Percentiles rank a stretch among this genome's conserved stretches.
phyloP scores from a whole-genome alignment of 1,139 yeast genomes.

The Meyerozyma carpophila region DNA sequence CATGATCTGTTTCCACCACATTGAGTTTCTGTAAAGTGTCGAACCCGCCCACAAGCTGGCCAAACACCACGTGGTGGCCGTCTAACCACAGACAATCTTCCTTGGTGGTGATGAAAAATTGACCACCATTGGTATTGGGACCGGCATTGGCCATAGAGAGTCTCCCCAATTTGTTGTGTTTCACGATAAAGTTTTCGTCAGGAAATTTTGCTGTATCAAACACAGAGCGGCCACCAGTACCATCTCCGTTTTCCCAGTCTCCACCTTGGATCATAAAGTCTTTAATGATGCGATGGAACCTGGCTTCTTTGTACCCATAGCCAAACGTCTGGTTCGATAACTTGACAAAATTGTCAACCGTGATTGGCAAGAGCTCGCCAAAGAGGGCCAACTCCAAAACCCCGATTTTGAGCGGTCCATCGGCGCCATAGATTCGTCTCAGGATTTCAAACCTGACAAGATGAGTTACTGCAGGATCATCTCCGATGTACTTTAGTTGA shows the following conservation, averaged over 20 bases:
- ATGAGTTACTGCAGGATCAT: slow-evolving; percentile 11
- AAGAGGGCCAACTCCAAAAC: slow-evolving; percentile 16
- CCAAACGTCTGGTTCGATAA: slow-evolving; percentile 28
- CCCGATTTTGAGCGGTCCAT: slow-evolving; percentile 8
- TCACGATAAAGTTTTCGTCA: slow-evolving; percentile 33
- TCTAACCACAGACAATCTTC: slow-evolving; percentile 29
- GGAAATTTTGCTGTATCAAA: slow-evolving; percentile 22
- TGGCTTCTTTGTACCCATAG: slow-evolving; percentile 27
- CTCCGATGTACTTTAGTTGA: slow-evolving; percentile 1
- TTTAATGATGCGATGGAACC: slow-evolving; percentile 34
- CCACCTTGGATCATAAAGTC: slow-evolving; percentile 41
- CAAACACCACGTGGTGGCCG: slow-evolving; percentile 55
- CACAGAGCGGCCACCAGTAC: slow-evolving; percentile 29
- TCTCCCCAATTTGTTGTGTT: slow-evolving; percentile 34
- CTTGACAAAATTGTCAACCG: slow-evolving; percentile 33
- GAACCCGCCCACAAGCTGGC: slow-evolving; percentile 41
- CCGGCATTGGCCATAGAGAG: slow-evolving; percentile 42
- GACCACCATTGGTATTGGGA: slow-evolving; percentile 37
- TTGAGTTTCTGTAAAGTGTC: slow-evolving; percentile 13
- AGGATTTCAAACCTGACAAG: slow-evolving; percentile 7
- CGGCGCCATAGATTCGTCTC: slow-evolving; percentile 2
- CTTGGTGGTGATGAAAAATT: slow-evolving; percentile 32
- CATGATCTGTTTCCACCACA: slow-evolving; percentile 6
- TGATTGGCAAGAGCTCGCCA: slow-evolving; percentile 27
- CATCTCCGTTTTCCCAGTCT: slow-evolving; percentile 21